Percentiles rank a stretch among this genome's conserved stretches.
Conservation (phyloP, 228 moss, liverwort and hornwort genomes). For the Sphagnum magellanicum region DNA sequence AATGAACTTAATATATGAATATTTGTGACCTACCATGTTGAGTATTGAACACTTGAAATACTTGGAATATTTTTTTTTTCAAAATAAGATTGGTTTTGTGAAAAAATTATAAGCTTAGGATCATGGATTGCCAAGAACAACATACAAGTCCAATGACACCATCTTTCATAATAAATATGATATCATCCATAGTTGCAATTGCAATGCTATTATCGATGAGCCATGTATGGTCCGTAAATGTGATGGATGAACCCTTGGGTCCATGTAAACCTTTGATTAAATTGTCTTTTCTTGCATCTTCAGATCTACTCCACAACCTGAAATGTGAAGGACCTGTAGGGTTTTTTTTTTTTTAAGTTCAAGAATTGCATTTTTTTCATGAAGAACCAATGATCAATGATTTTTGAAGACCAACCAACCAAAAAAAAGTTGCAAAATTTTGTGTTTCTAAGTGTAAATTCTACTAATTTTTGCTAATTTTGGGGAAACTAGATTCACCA, state of each 20-base stretch:
- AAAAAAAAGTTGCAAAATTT: background rate
- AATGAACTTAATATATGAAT: too few relatives aligned
- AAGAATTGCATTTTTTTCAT: background rate
- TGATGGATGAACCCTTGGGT: conserved; percentile 25
- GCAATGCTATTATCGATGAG: conserved; percentile 60
- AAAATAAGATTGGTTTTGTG: background rate
- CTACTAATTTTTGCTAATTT: background rate
- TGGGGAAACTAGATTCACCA: background rate
- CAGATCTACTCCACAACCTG: conserved; percentile 55
- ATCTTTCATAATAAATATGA: conserved; percentile 60
- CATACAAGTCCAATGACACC: conserved; percentile 59
- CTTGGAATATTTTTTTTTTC: background rate
- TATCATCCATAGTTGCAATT: conserved; percentile 47
- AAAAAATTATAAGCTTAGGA: background rate
- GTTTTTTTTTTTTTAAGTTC: background rate
- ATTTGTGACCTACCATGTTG: too few relatives aligned
- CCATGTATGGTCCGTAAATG: conserved; percentile 69
- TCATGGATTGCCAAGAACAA: conserved; percentile 1
- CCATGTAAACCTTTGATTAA: conserved; percentile 51
- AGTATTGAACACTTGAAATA: background rate
- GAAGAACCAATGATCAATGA: background rate
- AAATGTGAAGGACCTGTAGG: conserved; percentile 57
- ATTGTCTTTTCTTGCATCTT: conserved; percentile 41
- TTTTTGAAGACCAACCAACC: background rate
- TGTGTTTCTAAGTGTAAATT: background rate